Evolutionary conservation across 139 green algal genomes (phyloP).

Genomic region (Ostreobium quekettii): DNA sequence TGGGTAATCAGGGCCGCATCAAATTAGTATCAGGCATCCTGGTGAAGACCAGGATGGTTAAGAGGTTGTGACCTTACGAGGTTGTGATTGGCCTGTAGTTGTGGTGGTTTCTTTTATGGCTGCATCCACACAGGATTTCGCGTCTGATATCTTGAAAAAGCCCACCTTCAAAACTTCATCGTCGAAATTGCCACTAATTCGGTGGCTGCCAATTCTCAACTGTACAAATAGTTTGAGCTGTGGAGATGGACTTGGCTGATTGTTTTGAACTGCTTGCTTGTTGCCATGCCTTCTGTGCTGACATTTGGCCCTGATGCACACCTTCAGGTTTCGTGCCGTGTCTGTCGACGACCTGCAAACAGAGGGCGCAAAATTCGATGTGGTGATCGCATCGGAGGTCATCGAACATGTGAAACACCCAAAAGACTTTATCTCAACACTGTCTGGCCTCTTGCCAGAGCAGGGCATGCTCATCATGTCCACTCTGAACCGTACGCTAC

Average conservation of each 20-base stretch:
- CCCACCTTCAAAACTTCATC: no score
- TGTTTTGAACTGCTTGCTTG: background rate
- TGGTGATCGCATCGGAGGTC: conserved; percentile 59
- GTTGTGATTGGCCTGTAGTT: background rate
- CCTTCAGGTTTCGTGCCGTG: conserved; percentile 19
- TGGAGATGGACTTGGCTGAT: background rate
- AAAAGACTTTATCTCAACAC: conserved; percentile 31
- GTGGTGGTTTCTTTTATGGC: background rate
- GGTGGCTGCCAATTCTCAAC: no score
- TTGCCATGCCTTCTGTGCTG: background rate
- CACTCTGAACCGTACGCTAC: background rate
- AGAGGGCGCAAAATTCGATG: conserved; percentile 32
- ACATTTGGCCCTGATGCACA: background rate
- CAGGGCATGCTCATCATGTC: conserved; percentile 1
- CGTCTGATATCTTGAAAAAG: background rate
- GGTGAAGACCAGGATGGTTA: no score
- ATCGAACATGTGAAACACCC: conserved; percentile 56
- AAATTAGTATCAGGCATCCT: no score
- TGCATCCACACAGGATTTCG: background rate
- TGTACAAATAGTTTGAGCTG: background rate
- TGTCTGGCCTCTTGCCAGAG: no score
- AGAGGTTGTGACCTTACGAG: no score
- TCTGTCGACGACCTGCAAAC: conserved; percentile 31
- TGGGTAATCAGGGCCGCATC: no score
- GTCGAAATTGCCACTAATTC: no score